Base-by-base conservation (phyloP, 495 filamentous ascomycete species). In the Platismatia glauca region DNA sequence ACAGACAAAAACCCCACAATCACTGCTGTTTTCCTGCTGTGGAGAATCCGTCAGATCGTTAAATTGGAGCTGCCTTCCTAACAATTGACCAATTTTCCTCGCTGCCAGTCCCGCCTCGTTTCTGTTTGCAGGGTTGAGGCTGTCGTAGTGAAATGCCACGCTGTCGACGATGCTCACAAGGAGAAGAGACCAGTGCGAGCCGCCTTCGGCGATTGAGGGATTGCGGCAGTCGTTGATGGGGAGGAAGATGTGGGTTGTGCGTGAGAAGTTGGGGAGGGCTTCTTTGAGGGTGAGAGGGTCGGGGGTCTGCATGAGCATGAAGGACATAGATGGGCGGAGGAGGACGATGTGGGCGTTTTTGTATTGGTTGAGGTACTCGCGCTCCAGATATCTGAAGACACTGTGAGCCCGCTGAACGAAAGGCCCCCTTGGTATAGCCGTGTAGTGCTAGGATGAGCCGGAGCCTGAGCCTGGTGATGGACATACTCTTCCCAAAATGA, bases 401-500 rank as follows among this genome's bases (percentile, higher is more conserved):
- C 35, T 13, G 55, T 59, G 0, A 61, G 61, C 27, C 9, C 11
- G 13, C 13, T 15, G 22, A 48, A n/a, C n/a, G 34, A 15, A 16
- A 55, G 46, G 55, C 38, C 50, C 31, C 3, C 31, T 52, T 16
- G 24, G 24, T 52, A 6, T 15, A 16, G 27, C 27, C 48, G 27
- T 16, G 5, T 29, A 52, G 24, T 31, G 13, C 24, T 9, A 31
- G 9, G 48, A 52, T 15, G n/a, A n/a, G n/a, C n/a, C n/a, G n/a
- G 48, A 52, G 22, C 24, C 27, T 52, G 7, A 52, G 58, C 48
- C 62, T 44, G 52, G 34, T 58, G 37, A 31, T 7, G 29, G 57
- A 78, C 84, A 74, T 85, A 96, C 84, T 97, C 94, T 81, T 97
- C 89, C 92, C 94, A 98, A 72, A 98, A 98, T 58, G 91, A 88